Evolutionary conservation across 2,329 filamentous ascomycete species (phyloP).

Genomic region (Botryotinia calthae): DNA sequence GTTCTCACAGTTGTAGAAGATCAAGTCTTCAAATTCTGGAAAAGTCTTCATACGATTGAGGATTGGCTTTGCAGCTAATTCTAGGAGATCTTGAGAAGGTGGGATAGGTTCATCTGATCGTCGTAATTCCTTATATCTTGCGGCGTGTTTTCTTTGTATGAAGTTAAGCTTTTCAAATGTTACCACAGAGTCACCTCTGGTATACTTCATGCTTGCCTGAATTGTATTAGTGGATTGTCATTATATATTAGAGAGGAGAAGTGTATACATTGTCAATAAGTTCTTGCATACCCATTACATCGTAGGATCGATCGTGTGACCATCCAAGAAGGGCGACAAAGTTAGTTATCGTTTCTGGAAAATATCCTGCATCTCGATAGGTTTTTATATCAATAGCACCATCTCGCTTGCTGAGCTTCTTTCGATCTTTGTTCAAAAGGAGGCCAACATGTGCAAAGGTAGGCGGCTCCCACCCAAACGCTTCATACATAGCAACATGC

Average conservation of each 20-base stretch:
- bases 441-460: constrained; percentile 79
- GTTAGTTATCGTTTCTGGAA: constrained; percentile 67
- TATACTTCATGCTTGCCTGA: constrained; percentile 83
- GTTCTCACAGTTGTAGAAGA: constrained; percentile 33
- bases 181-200: constrained; percentile 83
- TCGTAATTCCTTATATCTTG: constrained; percentile 30
- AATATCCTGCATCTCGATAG: constrained; percentile 57
- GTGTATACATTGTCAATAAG: constrained; percentile 67
- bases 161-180: constrained; percentile 76
- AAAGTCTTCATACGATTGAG: constrained; percentile 26
- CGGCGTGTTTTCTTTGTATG: constrained; percentile 67
- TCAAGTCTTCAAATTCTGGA: not conserved
- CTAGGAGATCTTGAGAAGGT: constrained; percentile 31
- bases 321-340: constrained; percentile 85
- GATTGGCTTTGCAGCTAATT: constrained; percentile 35
- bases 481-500: constrained; percentile 70
- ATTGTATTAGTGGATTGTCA: not conserved
- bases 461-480: constrained; percentile 71
- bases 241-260: not conserved
- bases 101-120: constrained; percentile 18
- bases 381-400: constrained; percentile 58
- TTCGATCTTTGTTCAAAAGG: constrained; percentile 63
- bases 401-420: constrained; percentile 86
- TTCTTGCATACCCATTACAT: constrained; percentile 68
- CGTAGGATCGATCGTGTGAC: constrained; percentile 66